Evolutionary conservation across 176 grass and related monocot genomes (phyloP).

Genomic region (Triticum timopheevii): DNA sequence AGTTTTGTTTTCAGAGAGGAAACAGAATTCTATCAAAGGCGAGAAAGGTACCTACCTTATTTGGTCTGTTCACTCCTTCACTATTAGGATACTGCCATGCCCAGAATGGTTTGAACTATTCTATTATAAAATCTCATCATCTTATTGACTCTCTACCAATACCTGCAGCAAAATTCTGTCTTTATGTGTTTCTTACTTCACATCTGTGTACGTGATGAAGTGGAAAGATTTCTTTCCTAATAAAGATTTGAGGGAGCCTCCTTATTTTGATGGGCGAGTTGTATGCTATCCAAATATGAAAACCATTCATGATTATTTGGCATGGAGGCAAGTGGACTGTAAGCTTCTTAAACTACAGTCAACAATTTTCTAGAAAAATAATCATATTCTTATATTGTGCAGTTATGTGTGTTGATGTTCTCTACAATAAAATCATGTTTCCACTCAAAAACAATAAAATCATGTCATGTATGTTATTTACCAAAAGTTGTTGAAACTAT

Average conservation of each 20-base stretch:
- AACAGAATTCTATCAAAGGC: slow-evolving; percentile 72
- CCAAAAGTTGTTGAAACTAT: neutral
- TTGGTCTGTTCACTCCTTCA: neutral
- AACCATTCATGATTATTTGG: slow-evolving; percentile 17
- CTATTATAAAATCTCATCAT: slow-evolving; percentile 5
- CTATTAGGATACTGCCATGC: neutral
- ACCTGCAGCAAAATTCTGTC: slow-evolving; percentile 54
- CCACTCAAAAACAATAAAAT: neutral
- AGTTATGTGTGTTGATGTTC: neutral
- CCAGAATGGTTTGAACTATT: neutral
- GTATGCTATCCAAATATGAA: slow-evolving; percentile 77
- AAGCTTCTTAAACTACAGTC: slow-evolving; percentile 20
- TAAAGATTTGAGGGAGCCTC: slow-evolving; percentile 58
- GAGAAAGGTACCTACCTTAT: slow-evolving; percentile 50
- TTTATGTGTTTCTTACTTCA: slow-evolving; percentile 83
- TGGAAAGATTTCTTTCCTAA: slow-evolving; percentile 81
- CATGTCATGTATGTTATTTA: neutral
- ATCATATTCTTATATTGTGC: neutral
- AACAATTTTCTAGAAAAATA: neutral
- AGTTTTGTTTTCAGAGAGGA: slow-evolving; percentile 85
- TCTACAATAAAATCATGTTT: neutral
- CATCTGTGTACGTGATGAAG: slow-evolving; percentile 66
- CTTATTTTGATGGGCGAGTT: slow-evolving; percentile 82
- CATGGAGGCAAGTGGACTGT: slow-evolving; percentile 25
- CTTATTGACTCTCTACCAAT: slow-evolving; percentile 35